Evolutionary conservation across 2,329 filamentous ascomycete species (phyloP), one percentile per base, ranked within the genome.

Genomic region (Talaromyces sp.): DNA sequence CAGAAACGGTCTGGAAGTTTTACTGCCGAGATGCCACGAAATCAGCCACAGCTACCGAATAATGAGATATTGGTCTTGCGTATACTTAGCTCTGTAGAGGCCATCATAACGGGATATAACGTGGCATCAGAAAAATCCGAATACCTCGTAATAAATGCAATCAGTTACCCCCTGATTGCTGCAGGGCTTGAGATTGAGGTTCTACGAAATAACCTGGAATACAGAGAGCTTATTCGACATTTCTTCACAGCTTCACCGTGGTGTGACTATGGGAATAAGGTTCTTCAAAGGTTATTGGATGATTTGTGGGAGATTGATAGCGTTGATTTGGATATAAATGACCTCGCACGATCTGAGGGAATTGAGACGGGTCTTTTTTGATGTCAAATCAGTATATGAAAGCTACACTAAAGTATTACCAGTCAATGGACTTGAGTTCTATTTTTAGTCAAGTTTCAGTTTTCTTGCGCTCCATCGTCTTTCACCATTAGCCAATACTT

Each of bases 291-390:
- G 8, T 45, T 75, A 4, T 50, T 74, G 37, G 70, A 73, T 22
- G 72, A 73, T 16, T 63, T 71, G 49, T 74, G 73, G 73, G 24
- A 57, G 8, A 62, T 57, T 11, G 59, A 66, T 16, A 66, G 69
- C 27, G 56, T 62, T 5, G 59, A 39, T 13, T 52, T 68, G 1
- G 68, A 61, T 58, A 67, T 73, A 11, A 66, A 75, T 61, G 62
- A 68, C 3, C 35, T 74, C 14, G 73, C 71, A 6, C 66, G 66
- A 5, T 49, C 39, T 13, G 67, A 54, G 39, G 69, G 64, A 2
- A n/a, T 74, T 2, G 73, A 75, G 43, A 66, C 74, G 49, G 73
- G 71, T 2, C 58, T 74, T 27, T n/a, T 72, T 27, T 72, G 33
- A 70, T 22, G 35, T 33, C 50, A 3, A 14, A 54, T 31, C 11